Evolutionary conservation across 108 stramenopile species (phyloP).

Genomic region (Pseudonitzschia pungens): DNA sequence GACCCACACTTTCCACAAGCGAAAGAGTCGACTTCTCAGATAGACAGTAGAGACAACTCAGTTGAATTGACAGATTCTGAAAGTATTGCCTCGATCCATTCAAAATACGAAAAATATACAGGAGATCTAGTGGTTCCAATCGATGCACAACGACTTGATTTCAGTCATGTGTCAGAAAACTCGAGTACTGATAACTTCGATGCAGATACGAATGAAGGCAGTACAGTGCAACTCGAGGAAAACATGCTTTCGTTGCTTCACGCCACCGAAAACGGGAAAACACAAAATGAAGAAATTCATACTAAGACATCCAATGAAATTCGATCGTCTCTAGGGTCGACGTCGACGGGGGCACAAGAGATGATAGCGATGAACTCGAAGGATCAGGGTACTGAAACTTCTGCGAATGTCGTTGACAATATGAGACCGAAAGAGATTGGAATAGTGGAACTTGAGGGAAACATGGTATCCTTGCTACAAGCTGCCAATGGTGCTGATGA

Average conservation of each 20-base stretch:
- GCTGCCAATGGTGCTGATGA: background rate
- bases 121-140: slow-evolving; percentile 27
- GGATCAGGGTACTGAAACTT: too few species aligned
- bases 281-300: background rate
- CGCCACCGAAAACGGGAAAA: background rate
- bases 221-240: slow-evolving; percentile 34
- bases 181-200: background rate
- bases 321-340: too few species aligned
- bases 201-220: slow-evolving; percentile 6
- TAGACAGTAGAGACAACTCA: slow-evolving; percentile 8
- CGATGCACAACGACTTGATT: slow-evolving; percentile 34
- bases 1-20: background rate
- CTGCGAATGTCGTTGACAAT: too few species aligned
- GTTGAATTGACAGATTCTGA: slow-evolving; percentile 38
- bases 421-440: too few species aligned
- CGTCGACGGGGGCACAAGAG: too few species aligned
- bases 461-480: slow-evolving; percentile 24
- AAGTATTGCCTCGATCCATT: slow-evolving; percentile 35
- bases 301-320: too few species aligned
- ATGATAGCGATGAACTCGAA: too few species aligned
- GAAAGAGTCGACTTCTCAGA: background rate
- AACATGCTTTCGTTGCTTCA: slow-evolving; percentile 31
- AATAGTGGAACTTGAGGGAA: slow-evolving; percentile 36
- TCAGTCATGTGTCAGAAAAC: background rate
- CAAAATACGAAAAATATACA: slow-evolving; percentile 27